phyloP scores from a whole-genome alignment of 2,329 filamentous ascomycete species.

The Sphaerulina musiva region DNA sequence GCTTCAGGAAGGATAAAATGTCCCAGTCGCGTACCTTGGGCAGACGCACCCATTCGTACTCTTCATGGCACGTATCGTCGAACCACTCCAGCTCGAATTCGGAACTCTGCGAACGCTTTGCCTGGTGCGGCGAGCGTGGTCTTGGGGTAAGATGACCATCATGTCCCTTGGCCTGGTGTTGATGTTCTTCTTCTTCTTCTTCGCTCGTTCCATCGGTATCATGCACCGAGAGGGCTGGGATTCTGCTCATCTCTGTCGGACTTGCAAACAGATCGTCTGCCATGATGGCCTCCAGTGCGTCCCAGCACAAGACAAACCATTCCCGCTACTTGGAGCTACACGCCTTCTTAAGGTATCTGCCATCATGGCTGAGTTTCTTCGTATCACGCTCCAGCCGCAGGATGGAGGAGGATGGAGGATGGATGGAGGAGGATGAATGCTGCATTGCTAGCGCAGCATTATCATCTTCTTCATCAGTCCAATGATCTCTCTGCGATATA shows the following conservation, averaged over 20 bases:
- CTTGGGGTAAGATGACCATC: conserved; percentile 4
- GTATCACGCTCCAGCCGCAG: neutral
- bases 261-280: neutral
- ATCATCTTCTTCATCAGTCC: neutral
- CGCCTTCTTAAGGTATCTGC: neutral
- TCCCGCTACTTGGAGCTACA: neutral
- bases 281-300: neutral
- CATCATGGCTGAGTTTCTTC: neutral
- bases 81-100: conserved; percentile 2
- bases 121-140: neutral
- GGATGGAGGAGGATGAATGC: too few species aligned
- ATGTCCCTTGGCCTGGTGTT: neutral
- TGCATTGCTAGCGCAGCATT: neutral
- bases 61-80: conserved; percentile 15
- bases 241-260: neutral
- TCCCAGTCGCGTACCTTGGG: conserved; percentile 19
- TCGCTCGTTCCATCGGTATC: neutral
- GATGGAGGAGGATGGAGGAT: too few species aligned
- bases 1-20: conserved; percentile 7
- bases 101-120: neutral
- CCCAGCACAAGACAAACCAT: too few species aligned
- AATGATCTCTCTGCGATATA: neutral
- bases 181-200: too few species aligned
- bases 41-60: conserved; percentile 18
- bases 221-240: neutral